Evolutionary conservation across 1,139 yeast genomes (phyloP).

Genomic region (Yamadazyma trypodendri): DNA sequence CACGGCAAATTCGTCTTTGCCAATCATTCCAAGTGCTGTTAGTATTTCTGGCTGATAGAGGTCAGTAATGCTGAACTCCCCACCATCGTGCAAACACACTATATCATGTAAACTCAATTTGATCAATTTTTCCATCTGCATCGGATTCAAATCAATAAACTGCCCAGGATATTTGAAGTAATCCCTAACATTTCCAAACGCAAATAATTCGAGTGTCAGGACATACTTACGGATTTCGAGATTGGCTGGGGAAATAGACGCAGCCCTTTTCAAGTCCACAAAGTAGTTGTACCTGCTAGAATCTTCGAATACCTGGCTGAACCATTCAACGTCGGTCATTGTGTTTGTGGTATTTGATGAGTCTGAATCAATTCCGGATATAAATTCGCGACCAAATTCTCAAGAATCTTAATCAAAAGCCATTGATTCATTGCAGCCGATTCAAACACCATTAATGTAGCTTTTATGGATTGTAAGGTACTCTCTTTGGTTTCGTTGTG

Average conservation of each 20-base stretch:
- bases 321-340: not conserved
- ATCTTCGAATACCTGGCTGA: slow-evolving; percentile 2
- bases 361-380: slow-evolving; percentile 24
- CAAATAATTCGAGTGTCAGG: slow-evolving; percentile 31
- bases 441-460: slow-evolving; percentile 23
- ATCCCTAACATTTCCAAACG: slow-evolving; percentile 34
- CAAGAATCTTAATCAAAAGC: slow-evolving; percentile 30
- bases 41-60: slow-evolving; percentile 24
- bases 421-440: slow-evolving; percentile 24
- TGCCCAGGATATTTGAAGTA: slow-evolving; percentile 21
- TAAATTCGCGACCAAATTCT: slow-evolving; percentile 26
- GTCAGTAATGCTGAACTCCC: slow-evolving; percentile 12
- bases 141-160: slow-evolving; percentile 14
- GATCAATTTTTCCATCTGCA: slow-evolving; percentile 24
- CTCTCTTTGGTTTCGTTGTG: slow-evolving; percentile 19
- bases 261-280: slow-evolving; percentile 2
- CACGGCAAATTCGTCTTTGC: slow-evolving; percentile 2
- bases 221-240: slow-evolving; percentile 3
- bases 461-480: slow-evolving; percentile 16
- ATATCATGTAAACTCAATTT: slow-evolving; percentile 25
- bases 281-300: slow-evolving; percentile 9
- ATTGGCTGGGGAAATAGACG: not conserved
- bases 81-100: slow-evolving; percentile 19
- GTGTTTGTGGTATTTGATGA: not conserved
- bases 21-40: slow-evolving; percentile 1